Evolutionary conservation across 208 protist species (phyloP).

Genomic region (Blechomonas ayalai): DNA sequence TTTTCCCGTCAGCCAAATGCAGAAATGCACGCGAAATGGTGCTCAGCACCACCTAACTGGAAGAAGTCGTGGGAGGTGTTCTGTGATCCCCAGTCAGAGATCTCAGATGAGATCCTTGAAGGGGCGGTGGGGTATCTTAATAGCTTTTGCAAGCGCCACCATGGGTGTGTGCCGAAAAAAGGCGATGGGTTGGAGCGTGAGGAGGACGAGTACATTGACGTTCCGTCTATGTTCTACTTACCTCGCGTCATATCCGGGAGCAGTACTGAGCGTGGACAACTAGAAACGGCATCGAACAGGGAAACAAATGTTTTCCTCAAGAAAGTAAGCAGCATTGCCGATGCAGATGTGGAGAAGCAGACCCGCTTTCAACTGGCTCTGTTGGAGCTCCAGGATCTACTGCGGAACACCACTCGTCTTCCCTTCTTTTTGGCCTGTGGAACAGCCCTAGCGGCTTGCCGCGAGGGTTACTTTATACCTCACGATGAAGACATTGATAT

Average conservation of each 20-base stretch:
- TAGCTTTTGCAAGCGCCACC: slow-evolving; percentile 13
- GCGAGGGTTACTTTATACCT: slow-evolving; percentile 76
- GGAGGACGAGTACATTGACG: no score
- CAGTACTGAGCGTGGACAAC: no score
- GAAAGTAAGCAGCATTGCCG: no score
- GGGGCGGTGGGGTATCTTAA: slow-evolving; percentile 13
- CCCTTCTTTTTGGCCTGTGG: slow-evolving; percentile 79
- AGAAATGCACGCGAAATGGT: neutral
- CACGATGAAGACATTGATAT: slow-evolving; percentile 87
- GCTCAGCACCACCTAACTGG: neutral
- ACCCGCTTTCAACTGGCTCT: slow-evolving; percentile 55
- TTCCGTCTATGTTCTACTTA: no score
- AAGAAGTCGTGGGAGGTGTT: slow-evolving; percentile 14
- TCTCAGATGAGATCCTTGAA: slow-evolving; percentile 10
- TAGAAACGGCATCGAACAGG: no score
- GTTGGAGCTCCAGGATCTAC: slow-evolving; percentile 33
- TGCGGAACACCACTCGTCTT: slow-evolving; percentile 10
- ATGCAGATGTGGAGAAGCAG: slow-evolving; percentile 39
- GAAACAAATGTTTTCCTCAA: no score
- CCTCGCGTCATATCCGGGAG: no score
- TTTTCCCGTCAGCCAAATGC: no score
- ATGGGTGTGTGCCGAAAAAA: no score
- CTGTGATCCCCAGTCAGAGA: slow-evolving; percentile 5
- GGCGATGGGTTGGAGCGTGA: no score
- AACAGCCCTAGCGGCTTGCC: slow-evolving; percentile 71